Percentiles rank a stretch among this genome's conserved stretches.
Conservation (phyloP, 2,329 filamentous ascomycete genomes). For the Neonectria hederae region DNA sequence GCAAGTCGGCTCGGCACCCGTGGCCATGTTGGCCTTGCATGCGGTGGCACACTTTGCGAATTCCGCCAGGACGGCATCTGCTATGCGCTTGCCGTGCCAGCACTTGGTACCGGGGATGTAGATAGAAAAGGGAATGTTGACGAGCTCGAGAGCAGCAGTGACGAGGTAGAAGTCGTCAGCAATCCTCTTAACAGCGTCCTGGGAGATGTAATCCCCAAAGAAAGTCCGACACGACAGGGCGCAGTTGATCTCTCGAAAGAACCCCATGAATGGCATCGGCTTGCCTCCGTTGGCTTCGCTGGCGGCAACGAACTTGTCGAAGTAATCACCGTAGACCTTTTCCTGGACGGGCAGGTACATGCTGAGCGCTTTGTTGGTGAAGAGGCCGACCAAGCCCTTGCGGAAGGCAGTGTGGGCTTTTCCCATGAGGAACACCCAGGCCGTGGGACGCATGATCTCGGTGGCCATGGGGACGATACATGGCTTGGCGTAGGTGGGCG, state of each 20-base stretch:
- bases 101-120: slow-evolving; percentile 80
- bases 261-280: slow-evolving; percentile 73
- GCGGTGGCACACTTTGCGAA: slow-evolving; percentile 78
- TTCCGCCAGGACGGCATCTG: slow-evolving; percentile 75
- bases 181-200: slow-evolving; percentile 76
- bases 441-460: slow-evolving; percentile 75
- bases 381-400: slow-evolving; percentile 77
- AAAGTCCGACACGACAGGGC: slow-evolving; percentile 82
- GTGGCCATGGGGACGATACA: slow-evolving; percentile 81
- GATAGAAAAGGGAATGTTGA: slow-evolving; percentile 76
- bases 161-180: slow-evolving; percentile 82
- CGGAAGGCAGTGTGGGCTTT: slow-evolving; percentile 81
- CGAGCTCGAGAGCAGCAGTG: slow-evolving; percentile 80
- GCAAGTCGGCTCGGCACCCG: slow-evolving; percentile 73
- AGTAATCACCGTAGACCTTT: slow-evolving; percentile 76
- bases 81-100: slow-evolving; percentile 80
- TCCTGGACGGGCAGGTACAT: slow-evolving; percentile 79
- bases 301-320: slow-evolving; percentile 71
- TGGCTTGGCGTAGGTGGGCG: slow-evolving; percentile 76
- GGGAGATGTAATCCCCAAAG: slow-evolving; percentile 80
- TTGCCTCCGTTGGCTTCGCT: slow-evolving; percentile 62
- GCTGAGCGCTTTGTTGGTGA: slow-evolving; percentile 76
- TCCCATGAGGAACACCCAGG: slow-evolving; percentile 84
- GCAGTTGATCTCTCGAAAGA: slow-evolving; percentile 81
- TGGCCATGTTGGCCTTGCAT: slow-evolving; percentile 75